Percentiles rank a stretch among this genome's conserved stretches.
These are phyloP conservation scores for Coniochaeta sp. DNA, from an alignment of 2,329 filamentous ascomycete genomes.

Conservation along the genomic window DNA sequence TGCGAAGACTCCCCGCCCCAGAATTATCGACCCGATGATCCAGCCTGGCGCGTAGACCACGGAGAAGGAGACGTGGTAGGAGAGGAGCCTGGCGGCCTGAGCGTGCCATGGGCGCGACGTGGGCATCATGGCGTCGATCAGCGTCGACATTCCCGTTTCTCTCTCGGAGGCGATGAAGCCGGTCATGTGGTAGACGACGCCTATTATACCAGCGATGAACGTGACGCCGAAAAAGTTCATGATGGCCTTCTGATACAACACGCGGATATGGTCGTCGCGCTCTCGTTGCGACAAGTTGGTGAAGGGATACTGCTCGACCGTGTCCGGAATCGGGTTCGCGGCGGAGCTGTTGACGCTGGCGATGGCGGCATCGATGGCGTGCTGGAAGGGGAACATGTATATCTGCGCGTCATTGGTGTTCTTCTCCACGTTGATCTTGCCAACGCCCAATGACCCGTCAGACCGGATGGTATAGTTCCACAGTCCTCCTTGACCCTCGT, in stretches of 20 bases:
- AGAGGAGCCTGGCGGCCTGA: conserved; percentile 68
- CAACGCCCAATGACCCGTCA: conserved; percentile 63
- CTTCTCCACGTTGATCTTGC: conserved; percentile 56
- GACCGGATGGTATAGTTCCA: conserved; percentile 87
- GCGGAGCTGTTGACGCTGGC: conserved; percentile 20
- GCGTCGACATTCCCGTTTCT: conserved; percentile 78
- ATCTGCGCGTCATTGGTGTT: conserved; percentile 67
- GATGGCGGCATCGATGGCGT: conserved; percentile 70
- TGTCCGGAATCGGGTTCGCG: conserved; percentile 24
- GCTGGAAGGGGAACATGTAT: conserved; percentile 73
- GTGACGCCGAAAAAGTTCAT: conserved; percentile 71
- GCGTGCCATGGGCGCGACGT: conserved; percentile 67
- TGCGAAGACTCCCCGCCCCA: conserved; percentile 56
- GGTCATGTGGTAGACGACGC: conserved; percentile 79
- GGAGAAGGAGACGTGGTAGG: conserved; percentile 75
- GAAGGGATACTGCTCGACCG: conserved; percentile 65
- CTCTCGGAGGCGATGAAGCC: conserved; percentile 81
- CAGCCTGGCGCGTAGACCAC: conserved; percentile 75
- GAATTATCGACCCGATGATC: conserved; percentile 65
- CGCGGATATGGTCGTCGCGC: conserved; percentile 57
- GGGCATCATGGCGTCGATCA: conserved; percentile 89
- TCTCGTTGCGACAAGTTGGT: conserved; percentile 65
- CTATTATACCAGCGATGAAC: conserved; percentile 73
- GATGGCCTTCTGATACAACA: conserved; percentile 64
- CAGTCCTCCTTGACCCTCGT: conserved; percentile 53